phyloP scores from a whole-genome alignment of 2,329 filamentous ascomycete genomes.

The Sphaceloma murrayae region DNA sequence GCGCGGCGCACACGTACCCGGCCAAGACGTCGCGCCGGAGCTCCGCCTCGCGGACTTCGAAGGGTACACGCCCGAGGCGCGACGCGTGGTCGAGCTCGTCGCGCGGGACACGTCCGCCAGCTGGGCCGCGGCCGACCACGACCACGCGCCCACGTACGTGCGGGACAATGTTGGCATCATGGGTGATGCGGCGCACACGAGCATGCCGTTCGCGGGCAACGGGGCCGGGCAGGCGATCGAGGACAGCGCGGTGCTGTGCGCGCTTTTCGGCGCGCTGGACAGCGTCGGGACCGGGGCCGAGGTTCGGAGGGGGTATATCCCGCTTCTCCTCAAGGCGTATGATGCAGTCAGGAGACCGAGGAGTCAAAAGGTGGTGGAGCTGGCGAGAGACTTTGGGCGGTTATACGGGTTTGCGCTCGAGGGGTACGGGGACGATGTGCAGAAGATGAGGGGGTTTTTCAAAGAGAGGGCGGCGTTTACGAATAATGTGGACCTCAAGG shows the following conservation, averaged over 20 bases:
- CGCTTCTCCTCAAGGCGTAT: constrained; percentile 24
- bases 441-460: constrained; percentile 26
- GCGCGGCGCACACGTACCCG: constrained; percentile 22
- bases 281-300: no score
- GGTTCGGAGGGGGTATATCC: no score
- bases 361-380: constrained; percentile 26
- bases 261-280: constrained; percentile 22
- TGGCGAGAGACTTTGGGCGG: constrained; percentile 26
- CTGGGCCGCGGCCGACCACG: constrained; percentile 28
- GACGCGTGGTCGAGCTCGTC: constrained; percentile 24
- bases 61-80: constrained; percentile 25
- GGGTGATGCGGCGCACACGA: constrained; percentile 34
- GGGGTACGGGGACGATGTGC: constrained; percentile 25
- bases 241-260: constrained; percentile 29
- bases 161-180: constrained; percentile 27
- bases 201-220: constrained; percentile 31
- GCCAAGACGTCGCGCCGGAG: constrained; percentile 19
- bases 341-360: constrained; percentile 25
- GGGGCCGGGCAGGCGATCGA: constrained; percentile 34
- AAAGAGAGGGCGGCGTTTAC: constrained; percentile 26
- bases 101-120: constrained; percentile 24
- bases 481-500: constrained; percentile 26
- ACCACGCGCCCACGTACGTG: constrained; percentile 28
- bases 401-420: constrained; percentile 26
- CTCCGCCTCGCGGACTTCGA: constrained; percentile 23